Base-by-base conservation (phyloP, 805 yeast species). In the Huiozyma sinensis region DNA sequence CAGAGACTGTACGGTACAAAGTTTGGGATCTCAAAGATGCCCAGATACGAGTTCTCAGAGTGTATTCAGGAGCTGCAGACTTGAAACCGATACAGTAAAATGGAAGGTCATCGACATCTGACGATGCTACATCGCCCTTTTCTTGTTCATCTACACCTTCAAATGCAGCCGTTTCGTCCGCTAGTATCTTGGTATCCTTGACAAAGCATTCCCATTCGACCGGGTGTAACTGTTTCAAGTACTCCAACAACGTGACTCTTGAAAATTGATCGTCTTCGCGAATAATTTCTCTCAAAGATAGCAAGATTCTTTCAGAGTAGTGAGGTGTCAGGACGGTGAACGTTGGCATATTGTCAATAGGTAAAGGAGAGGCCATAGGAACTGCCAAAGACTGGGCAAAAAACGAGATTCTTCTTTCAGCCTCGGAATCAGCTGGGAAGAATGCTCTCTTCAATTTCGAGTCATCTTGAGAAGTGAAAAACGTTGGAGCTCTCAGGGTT, bases 291-390 rank as follows among this genome's bases (percentile, higher is more conserved):
- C 94, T 83, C 57, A 92, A 71, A 17, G 95, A 86, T 42, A 90
- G 71, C 55, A 89, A 72, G 50, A 90, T 90, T 77, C 88, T 90
- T 70, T 90, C 98, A 50, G 90, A 73, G 68, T 89, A 90, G 66
- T 90, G 98, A 56, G 98, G 97, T 52, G 90, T 83, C 66, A 90
- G 73, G 24, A 92, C 97, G 33, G 97, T 88, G 68, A 92, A 92
- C 7, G 97, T 89, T 52, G 98, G 98, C 98, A 92, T 92, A 73
- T 90, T 89, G 68, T 92, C 98, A 55, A 92, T 96, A 34, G 98
- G 97, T 59, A 90, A 74, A 45, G 98, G 97, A 70, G 90, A 97
- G 50, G 95, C 95, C 58, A 92, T 89, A 55, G 98, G 98, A 45
- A 97, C 90, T 41, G 98, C 94, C 67, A 92, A 74, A 7, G 97